Evolutionary conservation across 495 filamentous ascomycete species (phyloP).

Genomic region (Penicillium bovifimosum): DNA sequence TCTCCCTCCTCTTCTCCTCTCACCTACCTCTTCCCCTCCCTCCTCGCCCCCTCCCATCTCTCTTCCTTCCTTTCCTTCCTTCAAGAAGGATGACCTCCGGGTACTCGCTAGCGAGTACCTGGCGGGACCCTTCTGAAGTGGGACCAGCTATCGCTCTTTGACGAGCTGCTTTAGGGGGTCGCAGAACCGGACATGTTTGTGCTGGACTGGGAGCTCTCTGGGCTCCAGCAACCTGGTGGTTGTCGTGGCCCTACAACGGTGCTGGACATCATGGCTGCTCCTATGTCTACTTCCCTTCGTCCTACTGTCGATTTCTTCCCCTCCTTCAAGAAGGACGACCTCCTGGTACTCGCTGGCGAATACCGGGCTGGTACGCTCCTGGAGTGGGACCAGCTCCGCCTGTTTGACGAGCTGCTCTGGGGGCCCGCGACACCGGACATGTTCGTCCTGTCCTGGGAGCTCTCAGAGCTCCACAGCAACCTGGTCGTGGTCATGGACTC

Average conservation of each 20-base stretch:
- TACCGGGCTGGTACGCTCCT: not conserved
- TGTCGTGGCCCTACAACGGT: conserved; percentile 8
- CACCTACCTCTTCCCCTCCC: too few species aligned
- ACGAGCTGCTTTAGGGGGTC: not conserved
- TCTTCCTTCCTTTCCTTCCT: too few species aligned
- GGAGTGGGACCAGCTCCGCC: not conserved
- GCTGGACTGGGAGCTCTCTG: not conserved
- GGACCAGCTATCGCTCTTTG: not conserved
- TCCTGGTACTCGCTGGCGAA: conserved; percentile 1
- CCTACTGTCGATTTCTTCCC: not conserved
- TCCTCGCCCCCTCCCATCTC: too few species aligned
- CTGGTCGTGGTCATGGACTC: conserved; percentile 5
- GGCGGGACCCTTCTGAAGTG: too few species aligned
- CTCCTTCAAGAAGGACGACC: not conserved
- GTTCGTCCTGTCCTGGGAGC: not conserved
- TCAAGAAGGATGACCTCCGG: too few species aligned
- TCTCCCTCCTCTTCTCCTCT: too few species aligned
- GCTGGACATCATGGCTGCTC: too few species aligned
- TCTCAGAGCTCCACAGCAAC: not conserved
- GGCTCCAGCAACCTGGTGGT: not conserved
- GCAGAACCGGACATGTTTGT: not conserved
- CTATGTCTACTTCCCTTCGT: too few species aligned
- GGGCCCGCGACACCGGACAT: not conserved
- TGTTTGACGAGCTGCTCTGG: not conserved
- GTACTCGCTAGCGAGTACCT: too few species aligned